Conservation (phyloP, 345 rosid genomes). For the Lumnitzera racemosa region DNA sequence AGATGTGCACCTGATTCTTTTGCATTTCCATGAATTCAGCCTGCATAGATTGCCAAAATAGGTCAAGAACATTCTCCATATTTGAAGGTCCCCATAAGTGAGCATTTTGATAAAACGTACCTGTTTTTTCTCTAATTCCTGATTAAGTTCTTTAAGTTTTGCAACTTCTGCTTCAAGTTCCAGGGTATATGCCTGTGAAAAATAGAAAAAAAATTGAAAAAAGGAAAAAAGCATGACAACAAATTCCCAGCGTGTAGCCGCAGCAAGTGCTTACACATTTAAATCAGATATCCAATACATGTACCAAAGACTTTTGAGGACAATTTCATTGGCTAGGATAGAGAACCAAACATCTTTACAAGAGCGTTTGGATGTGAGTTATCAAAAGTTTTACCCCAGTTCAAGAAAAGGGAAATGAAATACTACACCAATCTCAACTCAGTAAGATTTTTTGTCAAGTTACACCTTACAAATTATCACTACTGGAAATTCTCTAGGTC, state of each 20-base stretch:
- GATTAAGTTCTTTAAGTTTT: conserved; percentile 66
- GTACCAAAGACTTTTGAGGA: no score
- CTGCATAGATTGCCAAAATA: conserved; percentile 1
- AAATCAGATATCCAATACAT: no score
- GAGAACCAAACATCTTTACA: no score
- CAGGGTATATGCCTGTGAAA: conserved; percentile 77
- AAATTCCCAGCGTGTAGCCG: neutral
- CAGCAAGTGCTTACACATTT: no score
- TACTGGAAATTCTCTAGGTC: no score
- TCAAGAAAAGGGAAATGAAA: no score
- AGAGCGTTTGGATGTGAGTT: no score
- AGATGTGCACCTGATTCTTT: conserved; percentile 15
- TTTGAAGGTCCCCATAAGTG: neutral
- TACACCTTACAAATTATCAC: no score
- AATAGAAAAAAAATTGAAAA: conserved; percentile 9
- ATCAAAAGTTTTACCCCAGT: no score
- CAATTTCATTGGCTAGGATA: no score
- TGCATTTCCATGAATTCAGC: conserved; percentile 10
- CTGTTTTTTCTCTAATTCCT: conserved; percentile 71
- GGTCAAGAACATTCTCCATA: neutral
- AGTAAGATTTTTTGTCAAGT: no score
- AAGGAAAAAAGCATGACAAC: neutral
- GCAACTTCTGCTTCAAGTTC: conserved; percentile 93
- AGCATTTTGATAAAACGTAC: conserved; percentile 17
- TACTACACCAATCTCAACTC: no score